Conservation (phyloP, 2,329 filamentous ascomycete genomes). For the Aspergillus fischeri region DNA sequence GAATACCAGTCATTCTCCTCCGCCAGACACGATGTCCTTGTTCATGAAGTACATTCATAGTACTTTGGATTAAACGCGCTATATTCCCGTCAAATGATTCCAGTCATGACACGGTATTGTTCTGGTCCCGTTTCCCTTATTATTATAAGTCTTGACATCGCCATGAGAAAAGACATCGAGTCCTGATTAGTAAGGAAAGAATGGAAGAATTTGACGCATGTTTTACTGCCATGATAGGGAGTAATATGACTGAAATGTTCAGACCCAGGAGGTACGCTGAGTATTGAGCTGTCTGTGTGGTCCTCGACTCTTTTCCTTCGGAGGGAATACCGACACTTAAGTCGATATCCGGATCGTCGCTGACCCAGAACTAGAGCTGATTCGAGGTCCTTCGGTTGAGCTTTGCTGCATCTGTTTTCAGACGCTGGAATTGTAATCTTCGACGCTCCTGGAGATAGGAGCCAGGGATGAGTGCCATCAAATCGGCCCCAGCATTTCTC, state of each 20-base stretch:
- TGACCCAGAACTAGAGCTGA: slow-evolving; percentile 11
- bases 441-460: slow-evolving; percentile 17
- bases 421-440: slow-evolving; percentile 6
- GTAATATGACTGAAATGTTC: slow-evolving; percentile 21
- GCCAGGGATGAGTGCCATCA: slow-evolving; percentile 19
- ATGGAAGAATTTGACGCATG: slow-evolving; percentile 21
- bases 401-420: slow-evolving; percentile 11
- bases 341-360: slow-evolving; percentile 16
- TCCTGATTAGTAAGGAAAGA: slow-evolving; percentile 14
- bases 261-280: background rate
- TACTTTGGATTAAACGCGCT: slow-evolving; percentile 29
- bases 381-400: slow-evolving; percentile 17
- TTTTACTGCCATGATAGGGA: slow-evolving; percentile 14
- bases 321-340: slow-evolving; percentile 16
- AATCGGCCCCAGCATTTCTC: slow-evolving; percentile 18
- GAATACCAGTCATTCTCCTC: slow-evolving; percentile 28
- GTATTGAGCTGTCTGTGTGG: slow-evolving; percentile 18
- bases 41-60: slow-evolving; percentile 23
- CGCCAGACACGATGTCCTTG: slow-evolving; percentile 13
- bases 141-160: slow-evolving; percentile 22
- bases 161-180: slow-evolving; percentile 26
- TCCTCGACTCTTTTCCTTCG: slow-evolving; percentile 17
- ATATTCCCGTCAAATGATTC: slow-evolving; percentile 31
- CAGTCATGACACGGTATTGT: slow-evolving; percentile 13
- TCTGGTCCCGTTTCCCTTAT: slow-evolving; percentile 19